These are phyloP conservation scores for Chaetothyriales sp. DNA, from an alignment of 2,329 filamentous ascomycete genomes.

Conservation along the genomic window DNA sequence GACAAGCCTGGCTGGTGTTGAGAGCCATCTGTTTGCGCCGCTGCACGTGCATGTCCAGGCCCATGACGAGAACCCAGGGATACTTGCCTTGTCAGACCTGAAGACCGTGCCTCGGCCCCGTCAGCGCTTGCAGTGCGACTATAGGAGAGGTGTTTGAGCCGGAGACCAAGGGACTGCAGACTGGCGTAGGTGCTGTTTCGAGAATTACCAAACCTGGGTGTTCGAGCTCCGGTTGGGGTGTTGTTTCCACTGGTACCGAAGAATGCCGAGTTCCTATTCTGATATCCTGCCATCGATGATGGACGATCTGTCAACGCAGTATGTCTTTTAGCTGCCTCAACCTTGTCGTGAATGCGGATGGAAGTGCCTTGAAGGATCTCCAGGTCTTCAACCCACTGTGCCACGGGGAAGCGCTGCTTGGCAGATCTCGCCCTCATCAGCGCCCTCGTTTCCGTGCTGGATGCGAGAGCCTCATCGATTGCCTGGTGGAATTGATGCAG, in stretches of 20 bases:
- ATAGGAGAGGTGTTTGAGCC: conserved; percentile 26
- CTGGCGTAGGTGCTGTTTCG: conserved; percentile 20
- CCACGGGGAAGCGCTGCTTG: conserved; percentile 52
- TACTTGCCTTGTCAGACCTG: conserved; percentile 23
- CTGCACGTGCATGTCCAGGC: conserved; percentile 23
- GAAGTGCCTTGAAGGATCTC: conserved; percentile 46
- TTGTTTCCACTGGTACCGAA: background rate
- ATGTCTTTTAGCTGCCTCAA: conserved; percentile 19
- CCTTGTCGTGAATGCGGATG: conserved; percentile 42
- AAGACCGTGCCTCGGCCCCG: conserved; percentile 17
- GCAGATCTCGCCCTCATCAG: conserved; percentile 51
- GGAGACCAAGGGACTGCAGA: conserved; percentile 22
- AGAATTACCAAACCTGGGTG: conserved; percentile 23
- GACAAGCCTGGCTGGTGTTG: conserved; percentile 8
- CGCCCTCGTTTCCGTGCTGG: conserved; percentile 39
- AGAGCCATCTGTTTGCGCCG: conserved; percentile 18
- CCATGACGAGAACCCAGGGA: conserved; percentile 28
- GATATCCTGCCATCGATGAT: conserved; percentile 1
- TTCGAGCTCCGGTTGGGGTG: conserved; percentile 21
- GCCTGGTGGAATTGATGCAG: conserved; percentile 50
- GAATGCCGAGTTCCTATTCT: conserved; percentile 2
- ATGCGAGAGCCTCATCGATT: conserved; percentile 46
- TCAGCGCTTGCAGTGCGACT: conserved; percentile 25
- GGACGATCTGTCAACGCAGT: conserved; percentile 3
- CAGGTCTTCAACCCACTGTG: conserved; percentile 50